Percentiles rank a stretch among this genome's conserved stretches.
phyloP scores from a whole-genome alignment of 2,329 filamentous ascomycete species.

The Nothophaeocryptopus gaeumannii region DNA sequence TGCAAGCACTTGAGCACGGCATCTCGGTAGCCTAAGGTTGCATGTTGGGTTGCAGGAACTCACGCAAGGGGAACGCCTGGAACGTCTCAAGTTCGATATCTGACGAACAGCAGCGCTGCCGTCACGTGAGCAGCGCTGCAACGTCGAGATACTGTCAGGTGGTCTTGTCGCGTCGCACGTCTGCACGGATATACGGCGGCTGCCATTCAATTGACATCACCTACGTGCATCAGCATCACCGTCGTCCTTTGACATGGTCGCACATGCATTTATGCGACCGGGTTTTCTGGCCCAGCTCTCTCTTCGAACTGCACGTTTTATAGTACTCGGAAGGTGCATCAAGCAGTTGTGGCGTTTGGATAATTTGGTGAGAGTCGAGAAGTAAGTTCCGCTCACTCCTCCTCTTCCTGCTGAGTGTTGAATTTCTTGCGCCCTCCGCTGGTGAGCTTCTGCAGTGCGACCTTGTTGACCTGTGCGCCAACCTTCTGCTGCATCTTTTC shows the following conservation, averaged over 20 bases:
- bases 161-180: no score
- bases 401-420: slow-evolving; percentile 55
- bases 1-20: slow-evolving; percentile 18
- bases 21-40: slow-evolving; percentile 22
- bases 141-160: no score
- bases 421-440: slow-evolving; percentile 76
- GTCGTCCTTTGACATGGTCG: neutral
- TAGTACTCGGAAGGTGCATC: no score
- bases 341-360: no score
- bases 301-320: no score
- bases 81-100: neutral
- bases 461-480: slow-evolving; percentile 82
- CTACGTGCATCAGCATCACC: slow-evolving; percentile 2
- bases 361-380: no score
- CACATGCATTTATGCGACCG: no score
- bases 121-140: no score
- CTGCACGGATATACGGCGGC: no score
- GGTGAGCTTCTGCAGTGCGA: slow-evolving; percentile 84
- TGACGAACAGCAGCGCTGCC: no score
- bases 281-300: no score
- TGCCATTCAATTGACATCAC: no score
- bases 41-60: slow-evolving; percentile 22
- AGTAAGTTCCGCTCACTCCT: neutral
- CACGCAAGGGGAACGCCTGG: slow-evolving; percentile 22
- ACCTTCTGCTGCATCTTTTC: slow-evolving; percentile 97